Conservation (phyloP, 306 rosid genomes). For the Vicia faba region DNA sequence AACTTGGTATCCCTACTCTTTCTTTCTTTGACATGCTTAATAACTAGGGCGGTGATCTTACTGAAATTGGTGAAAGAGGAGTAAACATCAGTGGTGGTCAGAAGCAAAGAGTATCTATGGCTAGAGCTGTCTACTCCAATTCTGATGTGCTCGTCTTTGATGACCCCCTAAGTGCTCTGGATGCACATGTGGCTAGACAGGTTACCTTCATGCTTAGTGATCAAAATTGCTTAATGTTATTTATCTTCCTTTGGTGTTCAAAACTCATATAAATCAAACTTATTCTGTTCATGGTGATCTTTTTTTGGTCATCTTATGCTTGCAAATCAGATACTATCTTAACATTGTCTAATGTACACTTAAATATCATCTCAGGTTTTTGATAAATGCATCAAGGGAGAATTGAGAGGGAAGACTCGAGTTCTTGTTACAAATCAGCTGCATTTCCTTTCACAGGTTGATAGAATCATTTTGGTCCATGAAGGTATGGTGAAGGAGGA, state of each 20-base stretch:
- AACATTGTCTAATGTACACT: conserved; percentile 19
- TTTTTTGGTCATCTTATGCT: conserved; percentile 18
- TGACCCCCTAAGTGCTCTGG: conserved; percentile 95
- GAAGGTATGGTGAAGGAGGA: conserved; percentile 77
- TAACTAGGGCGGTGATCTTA: conserved; percentile 76
- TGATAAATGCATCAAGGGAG: conserved; percentile 84
- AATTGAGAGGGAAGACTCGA: conserved; percentile 81
- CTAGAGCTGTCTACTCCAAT: conserved; percentile 87
- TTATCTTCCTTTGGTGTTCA: conserved; percentile 24
- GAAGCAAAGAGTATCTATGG: conserved; percentile 97
- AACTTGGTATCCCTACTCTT: conserved; percentile 26
- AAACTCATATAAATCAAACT: neutral
- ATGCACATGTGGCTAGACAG: conserved; percentile 91
- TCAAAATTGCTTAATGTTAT: conserved; percentile 22
- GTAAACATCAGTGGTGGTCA: conserved; percentile 97
- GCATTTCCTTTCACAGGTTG: conserved; percentile 92
- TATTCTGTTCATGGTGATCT: conserved; percentile 27
- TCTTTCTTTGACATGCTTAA: conserved; percentile 33
- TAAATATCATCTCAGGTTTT: conserved; percentile 59
- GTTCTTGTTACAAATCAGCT: conserved; percentile 97
- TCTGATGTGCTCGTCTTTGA: conserved; percentile 87
- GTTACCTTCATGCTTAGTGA: conserved; percentile 48
- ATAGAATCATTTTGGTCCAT: conserved; percentile 71
- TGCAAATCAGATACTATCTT: conserved; percentile 32
- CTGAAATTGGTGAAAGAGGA: conserved; percentile 98